These are phyloP conservation scores for Artemisia argyi DNA, from an alignment of 129 eudicot species.

Conservation along the genomic window DNA sequence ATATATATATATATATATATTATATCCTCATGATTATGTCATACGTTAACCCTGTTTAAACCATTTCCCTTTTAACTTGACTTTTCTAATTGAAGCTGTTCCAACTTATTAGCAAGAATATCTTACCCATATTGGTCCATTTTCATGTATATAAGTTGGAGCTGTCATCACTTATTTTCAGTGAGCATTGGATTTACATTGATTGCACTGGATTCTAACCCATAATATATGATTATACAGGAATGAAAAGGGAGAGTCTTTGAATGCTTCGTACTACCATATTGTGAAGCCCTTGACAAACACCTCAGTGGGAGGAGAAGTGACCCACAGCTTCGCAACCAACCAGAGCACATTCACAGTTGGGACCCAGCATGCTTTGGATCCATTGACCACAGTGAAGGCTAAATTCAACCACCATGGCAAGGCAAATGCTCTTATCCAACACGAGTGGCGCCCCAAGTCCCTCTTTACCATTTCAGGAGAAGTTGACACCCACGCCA, in stretches of 20 bases:
- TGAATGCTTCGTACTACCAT: constrained; percentile 92
- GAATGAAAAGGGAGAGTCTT: constrained; percentile 86
- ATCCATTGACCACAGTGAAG: constrained; percentile 80
- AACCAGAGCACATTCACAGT: constrained; percentile 82
- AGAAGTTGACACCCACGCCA: constrained; percentile 79
- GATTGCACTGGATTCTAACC: background rate
- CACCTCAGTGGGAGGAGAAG: constrained; percentile 94
- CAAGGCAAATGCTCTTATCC: constrained; percentile 79
- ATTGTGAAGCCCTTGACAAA: constrained; percentile 72
- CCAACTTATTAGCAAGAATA: too few species aligned
- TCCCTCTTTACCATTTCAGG: constrained; percentile 85
- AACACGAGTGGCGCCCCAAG: constrained; percentile 98
- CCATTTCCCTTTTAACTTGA: too few species aligned
- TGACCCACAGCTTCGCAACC: constrained; percentile 79
- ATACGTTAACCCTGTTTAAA: too few species aligned
- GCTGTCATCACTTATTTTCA: too few species aligned
- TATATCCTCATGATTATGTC: too few species aligned
- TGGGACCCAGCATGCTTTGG: constrained; percentile 85
- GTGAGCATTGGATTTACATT: background rate
- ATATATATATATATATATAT: too few species aligned
- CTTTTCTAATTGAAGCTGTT: too few species aligned
- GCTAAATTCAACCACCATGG: constrained; percentile 83
- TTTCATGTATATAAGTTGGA: too few species aligned
- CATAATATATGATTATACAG: constrained; percentile 33
- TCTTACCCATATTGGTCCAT: too few species aligned